Conservation (phyloP, 2,329 filamentous ascomycete genomes). For the Septoria petroselini region DNA sequence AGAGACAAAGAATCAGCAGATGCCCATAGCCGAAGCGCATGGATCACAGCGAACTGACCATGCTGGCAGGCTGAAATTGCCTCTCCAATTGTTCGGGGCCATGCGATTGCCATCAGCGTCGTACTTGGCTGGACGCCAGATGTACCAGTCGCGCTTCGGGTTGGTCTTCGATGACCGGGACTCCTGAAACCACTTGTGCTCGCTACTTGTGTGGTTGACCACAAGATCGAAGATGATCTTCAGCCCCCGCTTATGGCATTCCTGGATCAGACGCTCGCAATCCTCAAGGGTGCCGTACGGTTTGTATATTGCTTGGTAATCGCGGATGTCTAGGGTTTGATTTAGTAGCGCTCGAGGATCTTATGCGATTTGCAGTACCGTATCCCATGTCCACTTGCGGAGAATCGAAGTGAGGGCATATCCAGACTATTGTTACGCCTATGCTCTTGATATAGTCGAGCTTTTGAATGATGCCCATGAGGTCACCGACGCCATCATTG, state of each 20-base stretch:
- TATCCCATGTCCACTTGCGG: conserved; percentile 56
- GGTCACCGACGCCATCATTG: conserved; percentile 60
- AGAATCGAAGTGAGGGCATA: conserved; percentile 50
- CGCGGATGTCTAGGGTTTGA: too few relatives aligned
- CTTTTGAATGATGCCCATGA: conserved; percentile 60
- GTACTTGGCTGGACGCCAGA: conserved; percentile 60
- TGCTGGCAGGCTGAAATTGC: conserved; percentile 40
- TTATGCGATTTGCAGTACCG: too few relatives aligned
- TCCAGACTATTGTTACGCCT: conserved; percentile 49
- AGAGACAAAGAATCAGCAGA: too few relatives aligned
- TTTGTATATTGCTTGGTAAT: conserved; percentile 47
- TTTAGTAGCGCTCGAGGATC: too few relatives aligned
- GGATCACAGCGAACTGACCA: too few relatives aligned
- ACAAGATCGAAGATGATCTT: conserved; percentile 48
- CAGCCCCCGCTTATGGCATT: conserved; percentile 45
- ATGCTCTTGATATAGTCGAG: conserved; percentile 62
- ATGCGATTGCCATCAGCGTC: conserved; percentile 52
- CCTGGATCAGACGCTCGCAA: conserved; percentile 44
- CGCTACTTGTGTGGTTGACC: conserved; percentile 34
- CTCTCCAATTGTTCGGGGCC: conserved; percentile 56
- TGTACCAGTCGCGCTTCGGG: conserved; percentile 60
- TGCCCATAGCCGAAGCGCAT: too few relatives aligned
- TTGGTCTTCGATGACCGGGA: conserved; percentile 50
- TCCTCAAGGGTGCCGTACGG: conserved; percentile 47
- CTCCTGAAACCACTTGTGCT: conserved; percentile 58